Evolutionary conservation across 306 rosid genomes (phyloP), one percentile per base, ranked within the genome.

Genomic region (Lathyrus tuberosus): DNA sequence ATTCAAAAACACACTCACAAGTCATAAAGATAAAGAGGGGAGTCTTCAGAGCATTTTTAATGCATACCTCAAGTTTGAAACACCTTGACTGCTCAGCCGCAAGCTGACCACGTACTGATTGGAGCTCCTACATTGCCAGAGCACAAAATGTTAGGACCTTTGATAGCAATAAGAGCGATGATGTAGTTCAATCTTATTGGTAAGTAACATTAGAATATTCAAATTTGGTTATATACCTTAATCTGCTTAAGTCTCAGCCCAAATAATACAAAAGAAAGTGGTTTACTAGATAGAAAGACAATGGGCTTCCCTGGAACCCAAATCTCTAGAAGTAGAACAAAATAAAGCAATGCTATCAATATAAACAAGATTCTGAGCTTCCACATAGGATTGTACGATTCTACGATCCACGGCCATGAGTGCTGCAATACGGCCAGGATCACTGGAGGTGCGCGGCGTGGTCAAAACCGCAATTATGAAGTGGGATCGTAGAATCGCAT

Each of bases 61-160:
- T 35, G 18, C 79, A 53, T 82, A 92, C 98, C 96, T 92, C 98
- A 9, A 92, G 96, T 80, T 92, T 92, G 87, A 92, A 92, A 83
- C 96, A 92, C 79, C 96, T 90, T 5, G 98, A 92, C 69, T 92
- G 98, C 86, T 92, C 96, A 40, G 93, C 77, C 41, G 91, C 98
- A 68, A 92, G 96, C 78, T 92, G 96, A 18, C 91, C 88, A 6
- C 98, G 93, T 38, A 90, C 87, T n/a, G 96, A 92, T 81, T 92
- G 96, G 82, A 92, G 98, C 87, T 92, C 98, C 96, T 92, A 77
- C 71, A 76, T 47, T 48, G 61, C 22, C 22, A 76, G 28, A 5
- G 14, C 47, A 37, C 72, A 56, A 49, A 62, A 54, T 68, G 53
- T 61, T 70, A 67, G 62, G 68, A 54, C 17, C 57, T 62, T 37